Conservation (phyloP, 2,329 filamentous ascomycete genomes). For the Balansia obtecta region DNA sequence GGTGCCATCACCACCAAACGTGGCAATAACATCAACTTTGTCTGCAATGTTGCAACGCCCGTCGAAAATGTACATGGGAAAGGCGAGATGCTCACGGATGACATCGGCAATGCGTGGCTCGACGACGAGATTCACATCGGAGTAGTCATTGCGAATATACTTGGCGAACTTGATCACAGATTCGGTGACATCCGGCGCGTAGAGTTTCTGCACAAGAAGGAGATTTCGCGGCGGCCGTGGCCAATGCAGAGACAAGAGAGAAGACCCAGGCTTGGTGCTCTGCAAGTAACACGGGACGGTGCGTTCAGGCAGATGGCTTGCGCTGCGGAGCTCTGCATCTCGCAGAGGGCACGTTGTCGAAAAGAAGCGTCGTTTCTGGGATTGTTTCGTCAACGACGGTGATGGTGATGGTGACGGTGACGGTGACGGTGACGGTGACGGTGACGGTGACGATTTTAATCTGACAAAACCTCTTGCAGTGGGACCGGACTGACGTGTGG, state of each 20-base stretch:
- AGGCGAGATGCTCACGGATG: slow-evolving; percentile 57
- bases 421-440: too few relatives aligned
- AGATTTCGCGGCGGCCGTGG: slow-evolving; percentile 42
- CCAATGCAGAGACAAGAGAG: slow-evolving; percentile 43
- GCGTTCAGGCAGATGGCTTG: slow-evolving; percentile 21
- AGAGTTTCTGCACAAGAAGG: slow-evolving; percentile 46
- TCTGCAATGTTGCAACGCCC: slow-evolving; percentile 46
- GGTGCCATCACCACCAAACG: slow-evolving; percentile 68
- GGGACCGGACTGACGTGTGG: neutral
- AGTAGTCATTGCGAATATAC: slow-evolving; percentile 70
- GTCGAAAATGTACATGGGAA: slow-evolving; percentile 56
- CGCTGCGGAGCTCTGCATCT: slow-evolving; percentile 21
- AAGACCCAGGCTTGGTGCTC: slow-evolving; percentile 33
- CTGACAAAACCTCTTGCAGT: neutral
- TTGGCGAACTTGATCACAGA: slow-evolving; percentile 46
- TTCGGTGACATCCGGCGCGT: slow-evolving; percentile 37
- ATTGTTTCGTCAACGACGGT: too few relatives aligned
- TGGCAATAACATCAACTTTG: slow-evolving; percentile 81
- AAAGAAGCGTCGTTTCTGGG: slow-evolving; percentile 26
- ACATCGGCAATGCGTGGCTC: slow-evolving; percentile 63
- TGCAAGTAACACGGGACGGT: slow-evolving; percentile 24
- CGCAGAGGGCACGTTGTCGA: slow-evolving; percentile 30
- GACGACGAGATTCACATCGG: slow-evolving; percentile 68
- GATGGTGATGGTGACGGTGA: too few relatives aligned
- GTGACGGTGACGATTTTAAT: neutral